Percentiles rank a stretch among this genome's conserved stretches.
Conservation (phyloP, 2,329 filamentous ascomycete genomes). For the Diaporthe destruens region DNA sequence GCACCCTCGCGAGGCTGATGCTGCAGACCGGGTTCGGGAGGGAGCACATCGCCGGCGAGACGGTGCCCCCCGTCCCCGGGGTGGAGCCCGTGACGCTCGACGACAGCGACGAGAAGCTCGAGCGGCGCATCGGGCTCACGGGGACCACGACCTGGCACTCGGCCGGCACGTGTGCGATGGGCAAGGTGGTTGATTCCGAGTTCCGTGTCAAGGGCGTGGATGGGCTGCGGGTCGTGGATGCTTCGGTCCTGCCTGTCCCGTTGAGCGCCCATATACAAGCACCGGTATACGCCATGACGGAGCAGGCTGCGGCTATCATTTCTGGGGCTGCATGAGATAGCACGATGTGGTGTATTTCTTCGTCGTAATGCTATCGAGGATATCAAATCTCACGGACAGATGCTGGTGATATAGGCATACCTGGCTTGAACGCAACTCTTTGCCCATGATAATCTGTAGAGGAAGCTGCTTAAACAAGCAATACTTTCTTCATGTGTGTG, state of each 20-base stretch:
- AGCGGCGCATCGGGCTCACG: slow-evolving; percentile 43
- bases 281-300: slow-evolving; percentile 27
- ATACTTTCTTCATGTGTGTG: neutral
- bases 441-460: neutral
- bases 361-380: neutral
- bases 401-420: neutral
- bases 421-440: neutral
- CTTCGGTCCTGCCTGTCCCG: slow-evolving; percentile 51
- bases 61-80: slow-evolving; percentile 42
- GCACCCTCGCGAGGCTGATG: slow-evolving; percentile 45
- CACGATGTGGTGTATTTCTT: neutral
- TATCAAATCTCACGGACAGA: neutral
- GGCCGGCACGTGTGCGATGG: slow-evolving; percentile 50
- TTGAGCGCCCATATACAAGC: slow-evolving; percentile 37
- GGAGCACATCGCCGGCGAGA: slow-evolving; percentile 48
- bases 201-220: slow-evolving; percentile 54
- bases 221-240: slow-evolving; percentile 55
- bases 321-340: slow-evolving; percentile 7
- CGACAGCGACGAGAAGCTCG: slow-evolving; percentile 49
- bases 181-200: slow-evolving; percentile 50
- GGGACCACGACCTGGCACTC: slow-evolving; percentile 47
- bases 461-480: neutral
- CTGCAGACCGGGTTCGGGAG: slow-evolving; percentile 43
- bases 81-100: slow-evolving; percentile 43
- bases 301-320: slow-evolving; percentile 33